Base-by-base conservation (phyloP, 1,284 basidiomycete species). In the Ganoderma boninense region DNA sequence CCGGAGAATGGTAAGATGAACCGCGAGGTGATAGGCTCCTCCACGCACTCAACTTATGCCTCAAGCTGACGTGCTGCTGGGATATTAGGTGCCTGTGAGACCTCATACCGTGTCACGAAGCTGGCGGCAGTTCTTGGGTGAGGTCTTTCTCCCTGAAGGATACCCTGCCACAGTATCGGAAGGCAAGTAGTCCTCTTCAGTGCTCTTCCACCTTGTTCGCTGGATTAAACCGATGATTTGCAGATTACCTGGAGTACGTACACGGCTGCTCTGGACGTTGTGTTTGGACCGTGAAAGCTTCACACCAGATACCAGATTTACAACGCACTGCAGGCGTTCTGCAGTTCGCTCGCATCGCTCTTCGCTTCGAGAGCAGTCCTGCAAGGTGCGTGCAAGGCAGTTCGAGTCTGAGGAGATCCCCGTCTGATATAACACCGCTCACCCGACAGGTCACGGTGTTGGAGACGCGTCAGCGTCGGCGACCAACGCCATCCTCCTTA, bases 321-420 rank as follows among this genome's bases (percentile, higher is more conserved):
- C 74, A 92, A 92, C 72, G 89, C 89, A 0, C 69, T 91, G 2
- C 91, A 92, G 79, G 89, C 90, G 2, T 92, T 91, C 74, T 92
- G 89, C 76, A 92, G 88, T 74, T 90, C 90, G 0, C 79, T 92
- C 1, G 87, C 90, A 0, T 84, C 88, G 0, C 80, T 92, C 42
- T 78, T 92, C 29, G 88, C 91, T 2, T 91, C 90, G 5, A 82
- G 91, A 71, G 90, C 91, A n/a, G 86, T 90, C 3, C 80, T 93
- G 16, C 88, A 92, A 85, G 90, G 91, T 89, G 67, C n/a, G 56
- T 14, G 6, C 16, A 26, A 1, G 26, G 11, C 49, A 5, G 35
- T 38, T 13, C n/a, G 23, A 26, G 10, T 26, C 11, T 52, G 23
- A n/a, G 23, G n/a, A 26, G 49, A 26, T 26, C 11, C 1, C 1